Conservation (phyloP, 2,329 filamentous ascomycete genomes). For the Microcyclosporella mali region DNA sequence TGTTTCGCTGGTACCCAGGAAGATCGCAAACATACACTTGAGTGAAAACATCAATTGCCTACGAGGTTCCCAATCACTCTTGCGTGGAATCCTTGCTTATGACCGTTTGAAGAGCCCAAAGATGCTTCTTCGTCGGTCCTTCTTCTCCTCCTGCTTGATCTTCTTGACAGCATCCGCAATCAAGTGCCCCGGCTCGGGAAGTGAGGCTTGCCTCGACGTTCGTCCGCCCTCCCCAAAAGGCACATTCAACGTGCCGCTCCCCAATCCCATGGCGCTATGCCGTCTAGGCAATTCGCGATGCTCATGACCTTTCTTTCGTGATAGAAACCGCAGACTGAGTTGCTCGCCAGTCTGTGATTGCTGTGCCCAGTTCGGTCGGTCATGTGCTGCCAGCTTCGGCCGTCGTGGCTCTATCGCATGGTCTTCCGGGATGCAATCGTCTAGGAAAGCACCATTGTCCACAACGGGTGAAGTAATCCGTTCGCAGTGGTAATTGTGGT, state of each 20-base stretch:
- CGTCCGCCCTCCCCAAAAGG: background rate
- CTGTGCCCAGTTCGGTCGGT: constrained; percentile 23
- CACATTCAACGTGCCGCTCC: background rate
- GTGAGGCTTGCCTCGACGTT: constrained; percentile 1
- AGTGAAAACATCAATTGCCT: too few species aligned
- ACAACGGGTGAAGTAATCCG: background rate
- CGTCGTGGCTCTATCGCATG: constrained; percentile 3
- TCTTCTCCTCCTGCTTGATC: constrained; percentile 20
- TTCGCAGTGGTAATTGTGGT: background rate
- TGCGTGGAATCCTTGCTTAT: too few species aligned
- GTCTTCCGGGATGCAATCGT: constrained; percentile 2
- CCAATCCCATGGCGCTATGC: too few species aligned
- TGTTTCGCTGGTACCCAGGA: too few species aligned
- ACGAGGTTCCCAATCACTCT: too few species aligned
- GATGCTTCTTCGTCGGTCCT: constrained; percentile 13
- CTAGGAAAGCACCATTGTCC: background rate
- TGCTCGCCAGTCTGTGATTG: constrained; percentile 18
- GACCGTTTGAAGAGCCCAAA: constrained; percentile 20
- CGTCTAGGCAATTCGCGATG: background rate
- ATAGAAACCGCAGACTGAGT: background rate
- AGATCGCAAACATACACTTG: too few species aligned
- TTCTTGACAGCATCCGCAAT: constrained; percentile 24
- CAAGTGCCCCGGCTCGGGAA: constrained; percentile 9
- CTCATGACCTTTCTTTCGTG: constrained; percentile 1
- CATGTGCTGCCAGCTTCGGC: constrained; percentile 7